Percentiles rank a stretch among this genome's conserved stretches.
Evolutionary conservation across 306 rosid species (phyloP).

Genomic region (Cucurbita maxima): DNA sequence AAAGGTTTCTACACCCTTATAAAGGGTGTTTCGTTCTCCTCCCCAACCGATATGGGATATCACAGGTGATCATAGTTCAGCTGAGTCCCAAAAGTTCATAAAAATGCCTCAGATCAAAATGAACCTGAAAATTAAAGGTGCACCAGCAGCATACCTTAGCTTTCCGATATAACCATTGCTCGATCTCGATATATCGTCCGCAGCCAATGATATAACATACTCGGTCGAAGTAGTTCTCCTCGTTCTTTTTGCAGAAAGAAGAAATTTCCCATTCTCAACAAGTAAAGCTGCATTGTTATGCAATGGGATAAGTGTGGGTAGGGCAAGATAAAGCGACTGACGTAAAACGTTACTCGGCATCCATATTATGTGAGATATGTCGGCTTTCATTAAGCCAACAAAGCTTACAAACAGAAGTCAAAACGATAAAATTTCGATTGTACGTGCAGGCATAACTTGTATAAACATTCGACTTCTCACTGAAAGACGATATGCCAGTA

Average conservation of each 20-base stretch:
- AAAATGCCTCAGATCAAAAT: not conserved
- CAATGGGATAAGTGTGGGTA: not conserved
- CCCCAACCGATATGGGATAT: no score
- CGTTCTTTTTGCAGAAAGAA: slow-evolving; percentile 74
- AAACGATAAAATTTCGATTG: not conserved
- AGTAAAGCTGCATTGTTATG: slow-evolving; percentile 45
- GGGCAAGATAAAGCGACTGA: not conserved
- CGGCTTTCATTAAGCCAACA: not conserved
- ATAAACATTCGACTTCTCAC: not conserved
- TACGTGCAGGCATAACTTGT: not conserved
- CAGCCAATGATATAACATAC: slow-evolving; percentile 74
- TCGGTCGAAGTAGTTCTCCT: slow-evolving; percentile 77
- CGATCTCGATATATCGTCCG: slow-evolving; percentile 73
- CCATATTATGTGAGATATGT: not conserved
- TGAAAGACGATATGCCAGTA: not conserved
- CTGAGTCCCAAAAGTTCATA: not conserved
- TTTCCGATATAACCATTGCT: slow-evolving; percentile 76
- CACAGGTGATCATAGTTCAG: not conserved
- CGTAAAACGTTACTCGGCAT: not conserved
- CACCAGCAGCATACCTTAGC: slow-evolving; percentile 35
- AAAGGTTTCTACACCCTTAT: no score
- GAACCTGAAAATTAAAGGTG: not conserved
- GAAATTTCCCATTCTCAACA: slow-evolving; percentile 88
- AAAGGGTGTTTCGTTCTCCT: no score
- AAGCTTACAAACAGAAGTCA: not conserved